Conservation (phyloP, 2,329 filamentous ascomycete genomes). For the Fusarium chuoi region DNA sequence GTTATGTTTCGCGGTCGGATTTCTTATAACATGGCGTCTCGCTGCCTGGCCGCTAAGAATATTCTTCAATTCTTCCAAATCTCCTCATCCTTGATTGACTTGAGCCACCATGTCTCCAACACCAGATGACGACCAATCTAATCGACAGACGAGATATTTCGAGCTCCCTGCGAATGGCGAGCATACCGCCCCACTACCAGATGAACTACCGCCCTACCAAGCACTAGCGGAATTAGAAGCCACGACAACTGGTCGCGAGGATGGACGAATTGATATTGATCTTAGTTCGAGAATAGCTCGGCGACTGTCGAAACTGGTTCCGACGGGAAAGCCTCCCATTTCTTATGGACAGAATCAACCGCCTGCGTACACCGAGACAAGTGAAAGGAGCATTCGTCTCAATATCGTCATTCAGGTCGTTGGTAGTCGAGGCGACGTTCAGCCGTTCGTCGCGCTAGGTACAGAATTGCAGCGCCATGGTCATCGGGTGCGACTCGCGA, state of each 20-base stretch:
- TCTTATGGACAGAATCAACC: neutral
- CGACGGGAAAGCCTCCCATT: neutral
- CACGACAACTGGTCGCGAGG: neutral
- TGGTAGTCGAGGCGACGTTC: constrained; percentile 25
- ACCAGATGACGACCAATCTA: neutral
- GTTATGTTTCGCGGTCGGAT: neutral
- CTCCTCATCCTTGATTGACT: neutral
- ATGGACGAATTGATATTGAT: constrained; percentile 18
- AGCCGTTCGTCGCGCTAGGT: constrained; percentile 19
- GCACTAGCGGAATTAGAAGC: neutral
- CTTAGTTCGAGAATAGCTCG: constrained; percentile 9
- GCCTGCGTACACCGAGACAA: neutral
- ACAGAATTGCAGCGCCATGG: constrained; percentile 21
- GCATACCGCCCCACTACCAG: neutral
- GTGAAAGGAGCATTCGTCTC: neutral
- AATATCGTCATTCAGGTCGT: constrained; percentile 34
- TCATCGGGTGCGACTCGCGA: constrained; percentile 27
- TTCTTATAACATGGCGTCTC: neutral
- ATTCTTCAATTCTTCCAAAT: rapidly evolving
- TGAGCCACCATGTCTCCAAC: neutral
- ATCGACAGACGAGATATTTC: neutral
- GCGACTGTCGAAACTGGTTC: neutral
- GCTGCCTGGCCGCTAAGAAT: neutral
- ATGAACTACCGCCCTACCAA: neutral
- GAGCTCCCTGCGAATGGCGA: neutral